These are phyloP conservation scores for Cryphonectria naterciae DNA, from an alignment of 2,329 filamentous ascomycete genomes.

Conservation along the genomic window DNA sequence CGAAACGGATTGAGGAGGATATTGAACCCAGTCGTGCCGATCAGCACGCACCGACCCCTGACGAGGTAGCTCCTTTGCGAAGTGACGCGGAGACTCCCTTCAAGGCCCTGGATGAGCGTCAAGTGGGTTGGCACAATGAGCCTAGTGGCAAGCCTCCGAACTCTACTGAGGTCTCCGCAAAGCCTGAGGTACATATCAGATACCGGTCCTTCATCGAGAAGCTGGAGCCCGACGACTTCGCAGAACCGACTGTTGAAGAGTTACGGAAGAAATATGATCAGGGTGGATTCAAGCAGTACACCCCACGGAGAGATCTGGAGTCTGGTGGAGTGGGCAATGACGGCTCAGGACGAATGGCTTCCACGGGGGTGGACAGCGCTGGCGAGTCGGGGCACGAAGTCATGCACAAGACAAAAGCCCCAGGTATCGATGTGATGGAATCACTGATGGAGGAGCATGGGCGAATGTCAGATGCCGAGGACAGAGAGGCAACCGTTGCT, in stretches of 20 bases:
- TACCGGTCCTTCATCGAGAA: conserved; percentile 8
- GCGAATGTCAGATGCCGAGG: conserved; percentile 37
- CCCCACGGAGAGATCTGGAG: conserved; percentile 33
- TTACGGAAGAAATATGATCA: conserved; percentile 22
- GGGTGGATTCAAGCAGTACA: conserved; percentile 32
- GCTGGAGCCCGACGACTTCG: conserved; percentile 11
- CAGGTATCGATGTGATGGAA: conserved; percentile 33
- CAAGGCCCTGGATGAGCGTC: conserved; percentile 48
- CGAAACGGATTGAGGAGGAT: conserved; percentile 34
- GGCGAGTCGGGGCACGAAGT: conserved; percentile 37
- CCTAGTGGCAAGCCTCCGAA: conserved; percentile 35
- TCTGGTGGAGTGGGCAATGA: conserved; percentile 28
- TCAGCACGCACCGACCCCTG: conserved; percentile 40
- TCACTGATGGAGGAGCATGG: conserved; percentile 37
- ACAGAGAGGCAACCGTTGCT: conserved; percentile 35
- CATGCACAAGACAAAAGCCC: conserved; percentile 25
- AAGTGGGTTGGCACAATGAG: conserved; percentile 33
- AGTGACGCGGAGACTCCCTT: conserved; percentile 41
- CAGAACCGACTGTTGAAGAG: conserved; percentile 4
- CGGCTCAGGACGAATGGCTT: neutral
- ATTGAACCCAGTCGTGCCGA: conserved; percentile 35
- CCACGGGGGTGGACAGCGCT: conserved; percentile 29
- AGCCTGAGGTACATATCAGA: conserved; percentile 19
- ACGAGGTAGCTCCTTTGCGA: conserved; percentile 37
- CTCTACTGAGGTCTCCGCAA: conserved; percentile 27